Conservation (phyloP, 305 asterid species). For the Striga hermonthica region DNA sequence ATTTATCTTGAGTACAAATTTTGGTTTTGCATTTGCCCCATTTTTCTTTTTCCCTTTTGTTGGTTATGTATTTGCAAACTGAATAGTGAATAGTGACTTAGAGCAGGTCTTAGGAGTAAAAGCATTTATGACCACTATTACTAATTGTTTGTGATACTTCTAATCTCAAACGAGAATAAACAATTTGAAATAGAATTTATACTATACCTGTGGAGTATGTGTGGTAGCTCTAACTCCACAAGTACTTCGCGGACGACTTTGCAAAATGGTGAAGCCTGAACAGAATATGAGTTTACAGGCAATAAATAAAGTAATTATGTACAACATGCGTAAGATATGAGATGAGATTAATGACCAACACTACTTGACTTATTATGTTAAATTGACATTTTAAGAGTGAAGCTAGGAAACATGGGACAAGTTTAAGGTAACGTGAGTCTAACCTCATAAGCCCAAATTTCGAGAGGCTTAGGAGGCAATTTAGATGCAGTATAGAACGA, state of each 20-base stretch:
- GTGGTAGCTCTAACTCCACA: constrained; percentile 92
- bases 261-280: constrained; percentile 95
- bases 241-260: constrained; percentile 88
- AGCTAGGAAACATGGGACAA: constrained; percentile 19
- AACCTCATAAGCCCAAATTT: constrained; percentile 97
- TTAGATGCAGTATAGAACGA: constrained; percentile 65
- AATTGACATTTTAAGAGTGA: constrained; percentile 5
- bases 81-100: not conserved
- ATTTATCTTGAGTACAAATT: no score
- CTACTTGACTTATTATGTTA: not conserved
- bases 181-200: not conserved
- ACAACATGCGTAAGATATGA: no score
- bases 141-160: no score
- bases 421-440: constrained; percentile 27
- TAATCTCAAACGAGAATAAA: no score
- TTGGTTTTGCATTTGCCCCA: no score
- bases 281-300: constrained; percentile 7
- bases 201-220: constrained; percentile 73
- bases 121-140: not conserved
- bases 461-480: constrained; percentile 84
- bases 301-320: not conserved
- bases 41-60: no score
- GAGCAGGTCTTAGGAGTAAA: no score
- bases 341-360: not conserved
- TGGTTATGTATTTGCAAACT: constrained; percentile 1